A percentile compares a stretch with the other conserved stretches of the same genome.
Evolutionary conservation across 768 basidiomycete genomes (phyloP).

Genomic region (Dioszegia crocea): DNA sequence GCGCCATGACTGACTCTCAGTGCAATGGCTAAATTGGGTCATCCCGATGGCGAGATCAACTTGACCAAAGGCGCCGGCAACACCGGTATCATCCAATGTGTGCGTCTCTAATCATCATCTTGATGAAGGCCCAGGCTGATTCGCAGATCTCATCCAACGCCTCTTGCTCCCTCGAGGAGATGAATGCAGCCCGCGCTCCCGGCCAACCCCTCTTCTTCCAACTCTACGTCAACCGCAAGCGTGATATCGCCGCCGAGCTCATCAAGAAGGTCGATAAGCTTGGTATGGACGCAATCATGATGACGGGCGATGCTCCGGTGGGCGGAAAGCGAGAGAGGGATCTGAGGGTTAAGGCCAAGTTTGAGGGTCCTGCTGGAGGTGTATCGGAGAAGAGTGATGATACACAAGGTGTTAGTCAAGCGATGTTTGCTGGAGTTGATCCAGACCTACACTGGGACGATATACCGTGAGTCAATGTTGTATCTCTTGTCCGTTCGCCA

Average conservation of each 20-base stretch:
- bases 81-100: slow-evolving; percentile 66
- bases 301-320: slow-evolving; percentile 84
- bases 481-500: neutral
- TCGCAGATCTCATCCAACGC: slow-evolving; percentile 49
- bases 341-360: slow-evolving; percentile 40
- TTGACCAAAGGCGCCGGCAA: slow-evolving; percentile 66
- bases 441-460: slow-evolving; percentile 50
- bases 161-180: slow-evolving; percentile 50
- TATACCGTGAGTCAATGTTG: slow-evolving; percentile 17
- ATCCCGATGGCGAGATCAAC: slow-evolving; percentile 79
- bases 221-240: slow-evolving; percentile 76
- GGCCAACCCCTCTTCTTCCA: slow-evolving; percentile 49
- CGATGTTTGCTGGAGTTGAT: slow-evolving; percentile 50
- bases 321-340: slow-evolving; percentile 63
- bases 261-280: slow-evolving; percentile 66
- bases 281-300: slow-evolving; percentile 80
- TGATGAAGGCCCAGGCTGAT: neutral
- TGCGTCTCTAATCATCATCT: slow-evolving; percentile 24
- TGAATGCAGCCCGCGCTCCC: slow-evolving; percentile 34
- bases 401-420: slow-evolving; percentile 41
- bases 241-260: slow-evolving; percentile 50
- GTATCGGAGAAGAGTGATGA: slow-evolving; percentile 38
- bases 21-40: slow-evolving; percentile 59
- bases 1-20: slow-evolving; percentile 6
- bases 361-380: slow-evolving; percentile 35